Evolutionary conservation across 2,329 filamentous ascomycete species (phyloP), one percentile per base, ranked within the genome.

Genomic region (Fusarium duplospermum): DNA sequence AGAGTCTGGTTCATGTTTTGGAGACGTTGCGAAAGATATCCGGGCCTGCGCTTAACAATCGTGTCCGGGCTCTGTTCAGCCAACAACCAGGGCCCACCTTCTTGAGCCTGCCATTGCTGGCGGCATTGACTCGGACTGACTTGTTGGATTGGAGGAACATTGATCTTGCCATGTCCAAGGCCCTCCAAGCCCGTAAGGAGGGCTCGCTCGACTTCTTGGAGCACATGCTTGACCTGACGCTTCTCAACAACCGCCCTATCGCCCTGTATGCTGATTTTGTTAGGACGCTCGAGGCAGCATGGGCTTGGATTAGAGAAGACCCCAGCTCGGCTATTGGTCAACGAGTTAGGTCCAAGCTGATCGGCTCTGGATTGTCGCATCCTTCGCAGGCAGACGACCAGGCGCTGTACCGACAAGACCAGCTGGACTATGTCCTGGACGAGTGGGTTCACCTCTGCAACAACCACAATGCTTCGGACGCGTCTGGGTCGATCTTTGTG

Each of bases 381-480:
- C 81, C 83, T 9, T 73, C 80, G 71, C 80, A 70, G 87, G 73
- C 82, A 24, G 89, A 92, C 66, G 88, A 90, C 59, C 76, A 79
- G 35, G 64, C 42, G 82, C 85, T 42, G 87, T 89, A 35, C 16
- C 92, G 92, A 75, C 90, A 92, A 71, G 94, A 97, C 71, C 94
- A 98, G 81, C 91, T 97, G 83, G 94, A 97, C 77, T 98, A 99
- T 80, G 89, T 98, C 22, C 98, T 99, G 79, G 95, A 96, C 50
- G 96, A 99, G 84, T 99, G 96, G 96, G 90, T 96, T 31, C 91
- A 93, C 69, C 89, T 98, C 9, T 93, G 89, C 84, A 93, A 93
- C 82, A 94, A 94, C 77, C 89, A 91, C n/a, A 91, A 92, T 75
- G 90, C 92, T 5, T 91, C 92, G 5, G 93, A 94, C 71, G 93